Base-by-base conservation (phyloP, 805 yeast species). In the Candida odintsovae region DNA sequence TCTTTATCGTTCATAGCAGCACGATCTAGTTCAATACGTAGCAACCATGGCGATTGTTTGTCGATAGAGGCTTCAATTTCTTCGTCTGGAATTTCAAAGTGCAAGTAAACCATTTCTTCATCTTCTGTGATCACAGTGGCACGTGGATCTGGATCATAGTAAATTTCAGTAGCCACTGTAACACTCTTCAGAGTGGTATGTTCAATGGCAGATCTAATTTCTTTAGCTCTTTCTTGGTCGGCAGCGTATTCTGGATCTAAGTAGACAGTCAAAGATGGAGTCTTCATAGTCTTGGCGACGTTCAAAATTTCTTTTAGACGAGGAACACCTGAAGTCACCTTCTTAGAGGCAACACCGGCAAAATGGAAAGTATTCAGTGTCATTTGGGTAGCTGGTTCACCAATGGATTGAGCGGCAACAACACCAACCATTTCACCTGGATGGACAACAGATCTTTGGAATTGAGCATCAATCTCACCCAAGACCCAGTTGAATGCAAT, bases 371-470 rank as follows among this genome's bases (percentile, higher is more conserved):
- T 90, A 63, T 90, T 90, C 69, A 90, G 77, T 3, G 97, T 90
- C 97, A 90, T 90, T 69, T 90, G 97, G 28, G 97, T 90, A 37
- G 97, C 97, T 43, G 97, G 97, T 66, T 90, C 97, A 73, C 97
- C 97, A 70, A 90, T 90, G 33, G 96, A 89, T 72, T 90, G 97
- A 2, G 97, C 97, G 44, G 97, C 97, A 61, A 90, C 78, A 44
- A 90, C 95, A 74, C 97, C 97, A 48, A 90, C 97, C 97, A 90
- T 90, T 66, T 90, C 97, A 76, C 97, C 97, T 4, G 98, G 96
- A 52, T 90, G 92, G 40, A 90, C 97, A 64, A 87, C 74, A 9
- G 97, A 82, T 67, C 84, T 86, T 55, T 89, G 89, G 72, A 92
- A 94, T 67, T 90, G 97, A 28, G 94, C 80, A 63, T 90, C 97